phyloP scores from a whole-genome alignment of 2,329 filamentous ascomycete genomes.

The Helotiales sp. region DNA sequence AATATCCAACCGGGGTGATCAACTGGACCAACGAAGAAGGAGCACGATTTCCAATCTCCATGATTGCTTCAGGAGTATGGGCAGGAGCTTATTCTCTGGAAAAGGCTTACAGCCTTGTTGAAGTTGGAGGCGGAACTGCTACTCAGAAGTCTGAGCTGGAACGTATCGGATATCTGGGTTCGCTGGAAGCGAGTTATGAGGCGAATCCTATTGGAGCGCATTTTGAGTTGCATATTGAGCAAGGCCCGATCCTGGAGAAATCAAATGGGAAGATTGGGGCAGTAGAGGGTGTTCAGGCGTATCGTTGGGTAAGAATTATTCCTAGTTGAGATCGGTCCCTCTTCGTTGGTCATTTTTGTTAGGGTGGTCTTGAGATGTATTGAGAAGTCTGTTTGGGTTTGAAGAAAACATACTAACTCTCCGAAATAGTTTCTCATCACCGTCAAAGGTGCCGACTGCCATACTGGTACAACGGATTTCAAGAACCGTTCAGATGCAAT shows the following conservation, averaged over 20 bases:
- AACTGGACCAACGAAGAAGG: constrained; percentile 79
- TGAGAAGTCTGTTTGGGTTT: neutral
- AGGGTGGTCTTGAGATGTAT: too few species aligned
- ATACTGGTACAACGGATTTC: constrained; percentile 77
- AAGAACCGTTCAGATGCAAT: constrained; percentile 70
- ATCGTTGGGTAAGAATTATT: neutral
- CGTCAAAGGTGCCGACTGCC: constrained; percentile 69
- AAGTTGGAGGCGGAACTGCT: constrained; percentile 63
- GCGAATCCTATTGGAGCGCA: constrained; percentile 73
- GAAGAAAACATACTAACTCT: neutral
- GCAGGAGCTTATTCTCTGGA: constrained; percentile 68
- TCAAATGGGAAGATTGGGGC: constrained; percentile 68
- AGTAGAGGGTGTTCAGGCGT: constrained; percentile 69
- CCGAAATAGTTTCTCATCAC: constrained; percentile 72
- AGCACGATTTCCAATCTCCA: constrained; percentile 77
- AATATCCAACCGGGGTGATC: constrained; percentile 51
- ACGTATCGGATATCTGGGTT: constrained; percentile 73
- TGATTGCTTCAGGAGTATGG: constrained; percentile 79
- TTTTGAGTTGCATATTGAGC: constrained; percentile 86
- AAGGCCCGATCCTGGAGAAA: constrained; percentile 75
- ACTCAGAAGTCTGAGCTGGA: constrained; percentile 72
- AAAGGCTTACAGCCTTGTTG: constrained; percentile 63
- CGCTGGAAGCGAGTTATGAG: constrained; percentile 58
- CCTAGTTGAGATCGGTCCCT: too few species aligned
- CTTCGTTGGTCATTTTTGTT: too few species aligned